Evolutionary conservation across 2,329 filamentous ascomycete species (phyloP), one percentile per base, ranked within the genome.

Genomic region (Graphilbum fragrans): DNA sequence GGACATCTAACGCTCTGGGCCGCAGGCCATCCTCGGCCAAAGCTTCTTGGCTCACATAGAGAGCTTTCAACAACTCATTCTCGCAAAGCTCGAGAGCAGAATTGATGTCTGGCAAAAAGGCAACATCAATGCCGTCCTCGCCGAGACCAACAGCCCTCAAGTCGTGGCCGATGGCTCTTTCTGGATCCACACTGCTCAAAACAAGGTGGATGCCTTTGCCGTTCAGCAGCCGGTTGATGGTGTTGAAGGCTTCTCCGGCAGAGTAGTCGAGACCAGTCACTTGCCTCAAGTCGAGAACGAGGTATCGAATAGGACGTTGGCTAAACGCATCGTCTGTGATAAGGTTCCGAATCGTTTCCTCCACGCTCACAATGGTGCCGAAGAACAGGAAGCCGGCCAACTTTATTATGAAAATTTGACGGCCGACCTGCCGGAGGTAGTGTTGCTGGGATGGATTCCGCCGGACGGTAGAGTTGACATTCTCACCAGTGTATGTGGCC

Each of bases 381-480:
- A 98, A 98, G 67, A 98, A 98, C n/a, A 98, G 74, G 55, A 90
- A 96, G 0, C 92, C 90, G 0, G 84, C 82, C 16, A 98, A 72
- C 59, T 96, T 96, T 53, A 94, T 82, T 38, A 96, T 80, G 44
- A 85, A 82, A 27, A 93, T 92, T 57, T 98, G 92, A 25, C 77
- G 74, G 3, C 90, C 88, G 16, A 92, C 88, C 49, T 90, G 74
- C 46, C 80, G 80, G 4, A 98, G 67, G 55, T 92, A 98, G 45
- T 83, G 78, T 45, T 88, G 81, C 52, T 98, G 92, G 4, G 87
- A 80, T 1, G 86, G 85, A 50, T 94, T 94, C 41, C 92, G 79
- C 41, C 92, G 76, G 22, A 98, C 92, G 0, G 92, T 95, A 1
- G 92, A 96, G 27, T 86, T 82, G 5, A 92, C 86, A 44, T 92